phyloP scores from a whole-genome alignment of 2,329 filamentous ascomycete genomes.

The Scedosporium boydii region DNA sequence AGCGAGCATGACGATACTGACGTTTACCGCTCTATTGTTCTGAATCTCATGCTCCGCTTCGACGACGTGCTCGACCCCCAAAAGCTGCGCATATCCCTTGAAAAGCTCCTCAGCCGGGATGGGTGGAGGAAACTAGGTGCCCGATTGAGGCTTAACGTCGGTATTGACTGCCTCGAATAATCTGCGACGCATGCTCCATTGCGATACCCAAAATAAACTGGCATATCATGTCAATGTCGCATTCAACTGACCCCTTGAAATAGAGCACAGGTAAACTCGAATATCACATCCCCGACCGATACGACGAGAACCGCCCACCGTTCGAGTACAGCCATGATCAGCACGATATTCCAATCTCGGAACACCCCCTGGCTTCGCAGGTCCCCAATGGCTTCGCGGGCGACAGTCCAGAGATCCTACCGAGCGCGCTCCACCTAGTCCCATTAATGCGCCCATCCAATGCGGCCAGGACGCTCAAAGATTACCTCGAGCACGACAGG shows the following conservation, averaged over 20 bases:
- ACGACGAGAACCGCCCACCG: constrained; percentile 23
- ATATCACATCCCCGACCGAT: constrained; percentile 21
- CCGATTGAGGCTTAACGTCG: background rate
- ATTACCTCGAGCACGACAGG: constrained; percentile 29
- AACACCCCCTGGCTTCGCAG: constrained; percentile 27
- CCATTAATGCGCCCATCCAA: background rate
- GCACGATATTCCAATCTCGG: constrained; percentile 24
- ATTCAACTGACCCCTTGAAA: background rate
- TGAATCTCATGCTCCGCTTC: constrained; percentile 24
- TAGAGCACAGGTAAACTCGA: constrained; percentile 18
- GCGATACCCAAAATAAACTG: background rate
- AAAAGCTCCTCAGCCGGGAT: background rate
- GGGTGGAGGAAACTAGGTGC: background rate
- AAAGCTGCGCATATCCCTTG: background rate
- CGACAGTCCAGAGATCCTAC: background rate
- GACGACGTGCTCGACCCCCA: constrained; percentile 29
- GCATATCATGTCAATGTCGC: constrained; percentile 13
- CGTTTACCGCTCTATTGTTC: constrained; percentile 12
- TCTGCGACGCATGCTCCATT: background rate
- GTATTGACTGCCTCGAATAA: background rate
- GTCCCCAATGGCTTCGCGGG: background rate
- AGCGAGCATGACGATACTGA: constrained; percentile 16
- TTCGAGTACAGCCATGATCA: constrained; percentile 28
- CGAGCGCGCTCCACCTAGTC: background rate
- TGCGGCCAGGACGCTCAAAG: constrained; percentile 18